A percentile compares a stretch with the other conserved stretches of the same genome.
phyloP scores from a whole-genome alignment of 805 yeast species.

The Kazachstania bromeliacearum region DNA sequence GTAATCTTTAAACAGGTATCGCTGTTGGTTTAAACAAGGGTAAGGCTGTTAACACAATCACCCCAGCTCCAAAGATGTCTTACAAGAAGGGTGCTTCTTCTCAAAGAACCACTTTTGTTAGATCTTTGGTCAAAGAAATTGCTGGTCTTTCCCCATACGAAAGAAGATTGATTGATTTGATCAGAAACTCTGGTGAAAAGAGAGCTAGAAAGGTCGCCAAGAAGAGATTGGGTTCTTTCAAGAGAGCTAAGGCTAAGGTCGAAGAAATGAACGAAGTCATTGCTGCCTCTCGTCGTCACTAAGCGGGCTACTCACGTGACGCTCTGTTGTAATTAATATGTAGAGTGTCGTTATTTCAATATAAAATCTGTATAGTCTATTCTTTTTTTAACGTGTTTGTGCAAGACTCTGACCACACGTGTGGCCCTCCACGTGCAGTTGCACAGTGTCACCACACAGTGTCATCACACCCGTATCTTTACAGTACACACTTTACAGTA shows the following conservation, averaged over 20 bases:
- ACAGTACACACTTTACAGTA: too few species aligned
- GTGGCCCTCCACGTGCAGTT: too few species aligned
- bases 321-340: too few species aligned
- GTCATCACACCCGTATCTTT: too few species aligned
- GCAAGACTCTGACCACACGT: too few species aligned
- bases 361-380: too few species aligned
- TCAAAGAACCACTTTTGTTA: constrained; percentile 92
- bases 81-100: constrained; percentile 95
- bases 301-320: constrained; percentile 30
- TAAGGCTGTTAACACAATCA: constrained; percentile 84
- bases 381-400: too few species aligned
- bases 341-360: too few species aligned
- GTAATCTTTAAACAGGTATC: constrained; percentile 46
- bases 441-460: too few species aligned
- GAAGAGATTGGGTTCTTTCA: constrained; percentile 99
- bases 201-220: constrained; percentile 99
- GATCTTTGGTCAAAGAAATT: constrained; percentile 92
- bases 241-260: constrained; percentile 99
- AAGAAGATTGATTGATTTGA: constrained; percentile 97
- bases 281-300: constrained; percentile 94
- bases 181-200: constrained; percentile 99
- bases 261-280: constrained; percentile 96
- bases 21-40: constrained; percentile 99
- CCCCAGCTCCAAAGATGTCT: constrained; percentile 80
- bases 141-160: constrained; percentile 99